Evolutionary conservation across 2,329 filamentous ascomycete genomes (phyloP), one percentile per base, ranked within the genome.

Genomic region (Monilinia aucupariae): DNA sequence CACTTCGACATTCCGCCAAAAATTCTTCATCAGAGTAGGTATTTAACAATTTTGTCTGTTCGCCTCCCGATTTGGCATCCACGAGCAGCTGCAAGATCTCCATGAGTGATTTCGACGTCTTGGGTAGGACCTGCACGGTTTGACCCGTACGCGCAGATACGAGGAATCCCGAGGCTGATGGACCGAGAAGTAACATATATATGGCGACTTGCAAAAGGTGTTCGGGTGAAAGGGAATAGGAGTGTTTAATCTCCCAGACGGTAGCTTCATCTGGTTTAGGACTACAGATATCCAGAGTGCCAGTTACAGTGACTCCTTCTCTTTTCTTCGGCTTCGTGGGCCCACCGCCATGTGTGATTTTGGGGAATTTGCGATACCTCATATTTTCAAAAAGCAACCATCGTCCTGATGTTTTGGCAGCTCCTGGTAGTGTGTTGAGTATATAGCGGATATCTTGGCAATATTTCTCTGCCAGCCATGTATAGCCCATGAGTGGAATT

Each of bases 11-110:
- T 25, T 61, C 49, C 2, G 13, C 27, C 17, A 61, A 32, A 20
- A 61, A 61, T n/a, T 61, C 59, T 20, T 61, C 59, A 45, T 61
- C 59, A 8, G 34, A 52, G 15, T 61, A 61, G 0, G 39, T 61
- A 53, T 61, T 61, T 0, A 61, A 20, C 13, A 61, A 61, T 34
- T 37, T 61, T 15, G 48, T n/a, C 22, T 61, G 49, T 20, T 34
- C 27, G 0, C 59, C 59, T 3, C 49, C 59, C 1, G 34, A 52
- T 41, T 61, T 61, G 15, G 59, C 37, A 34, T 61, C 59, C 3
- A 61, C 48, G 7, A 61, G 48, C 9, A 61, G 30, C 10, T 61
- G 59, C 15, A 45, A 15, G 25, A 61, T 61, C 27, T 61, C 15
- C 7, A 9, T 20, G 0, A 61, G 37, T 8, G 59, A 53, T 25